These are phyloP conservation scores for Lepidium sativum DNA, from an alignment of 345 rosid genomes.

Conservation along the genomic window DNA sequence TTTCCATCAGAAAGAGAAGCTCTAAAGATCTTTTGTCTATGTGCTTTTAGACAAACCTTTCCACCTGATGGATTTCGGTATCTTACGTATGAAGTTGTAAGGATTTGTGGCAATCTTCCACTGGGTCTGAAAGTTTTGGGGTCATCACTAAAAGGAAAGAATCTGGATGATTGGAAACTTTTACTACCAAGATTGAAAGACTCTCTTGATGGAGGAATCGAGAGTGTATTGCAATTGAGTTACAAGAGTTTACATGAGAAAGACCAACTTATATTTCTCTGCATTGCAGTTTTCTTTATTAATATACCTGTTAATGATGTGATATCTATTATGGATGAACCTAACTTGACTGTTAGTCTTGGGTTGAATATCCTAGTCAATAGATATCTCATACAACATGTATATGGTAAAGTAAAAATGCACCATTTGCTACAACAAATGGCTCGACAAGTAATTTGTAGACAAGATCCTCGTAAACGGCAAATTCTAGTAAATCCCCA, in stretches of 20 bases:
- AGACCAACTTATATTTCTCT: slow-evolving; percentile 14
- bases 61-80: not conserved
- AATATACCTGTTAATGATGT: not conserved
- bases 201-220: not conserved
- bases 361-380: not conserved
- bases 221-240: slow-evolving; percentile 1
- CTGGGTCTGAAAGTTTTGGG: not conserved
- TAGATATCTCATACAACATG: slow-evolving; percentile 6
- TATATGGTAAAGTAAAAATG: not conserved
- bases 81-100: not conserved
- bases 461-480: not conserved
- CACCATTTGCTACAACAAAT: slow-evolving; percentile 9
- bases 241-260: slow-evolving; percentile 10
- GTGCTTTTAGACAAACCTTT: not conserved
- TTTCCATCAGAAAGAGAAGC: not conserved
- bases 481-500: slow-evolving; percentile 7
- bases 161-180: not conserved
- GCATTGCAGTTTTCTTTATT: slow-evolving; percentile 2
- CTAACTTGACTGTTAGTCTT: not conserved
- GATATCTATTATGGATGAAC: not conserved
- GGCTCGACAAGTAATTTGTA: not conserved
- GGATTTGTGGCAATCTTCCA: not conserved
- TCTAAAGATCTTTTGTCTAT: not conserved
- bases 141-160: not conserved
- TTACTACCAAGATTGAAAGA: not conserved